These are phyloP conservation scores for Parsonsia alboflavescens DNA, from an alignment of 257 asterid species.

Conservation along the genomic window DNA sequence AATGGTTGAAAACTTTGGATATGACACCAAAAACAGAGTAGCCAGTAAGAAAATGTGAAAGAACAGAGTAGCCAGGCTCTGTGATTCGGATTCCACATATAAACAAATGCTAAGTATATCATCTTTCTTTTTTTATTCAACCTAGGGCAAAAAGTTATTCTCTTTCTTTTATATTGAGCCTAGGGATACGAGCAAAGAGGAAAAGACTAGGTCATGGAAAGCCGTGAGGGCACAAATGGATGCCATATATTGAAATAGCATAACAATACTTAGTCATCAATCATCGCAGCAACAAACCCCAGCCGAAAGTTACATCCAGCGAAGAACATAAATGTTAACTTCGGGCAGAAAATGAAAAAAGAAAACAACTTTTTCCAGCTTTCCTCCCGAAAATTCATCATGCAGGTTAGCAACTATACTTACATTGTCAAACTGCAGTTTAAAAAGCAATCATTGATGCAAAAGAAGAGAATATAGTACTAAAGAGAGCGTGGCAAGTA, in stretches of 20 bases:
- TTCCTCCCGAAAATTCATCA: background rate
- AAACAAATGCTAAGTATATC: too few relatives aligned
- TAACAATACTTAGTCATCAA: background rate
- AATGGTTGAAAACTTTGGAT: background rate
- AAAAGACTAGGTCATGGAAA: background rate
- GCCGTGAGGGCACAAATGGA: background rate
- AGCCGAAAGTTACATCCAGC: background rate
- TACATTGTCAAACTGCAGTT: background rate
- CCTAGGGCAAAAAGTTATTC: too few relatives aligned
- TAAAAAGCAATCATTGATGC: background rate
- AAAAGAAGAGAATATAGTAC: background rate
- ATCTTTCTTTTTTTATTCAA: background rate
- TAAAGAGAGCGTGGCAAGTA: background rate
- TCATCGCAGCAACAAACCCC: background rate
- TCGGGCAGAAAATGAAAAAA: background rate
- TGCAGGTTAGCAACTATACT: background rate
- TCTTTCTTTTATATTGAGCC: background rate
- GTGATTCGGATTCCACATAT: too few relatives aligned
- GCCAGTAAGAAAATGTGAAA: too few relatives aligned
- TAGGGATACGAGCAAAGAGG: background rate
- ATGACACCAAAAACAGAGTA: background rate
- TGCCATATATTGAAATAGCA: background rate
- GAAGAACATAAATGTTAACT: background rate
- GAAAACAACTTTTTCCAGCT: background rate
- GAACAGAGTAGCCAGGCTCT: too few relatives aligned